Conservation (phyloP, 2,329 filamentous ascomycete genomes). For the Acephala macrosclerotiorum region DNA sequence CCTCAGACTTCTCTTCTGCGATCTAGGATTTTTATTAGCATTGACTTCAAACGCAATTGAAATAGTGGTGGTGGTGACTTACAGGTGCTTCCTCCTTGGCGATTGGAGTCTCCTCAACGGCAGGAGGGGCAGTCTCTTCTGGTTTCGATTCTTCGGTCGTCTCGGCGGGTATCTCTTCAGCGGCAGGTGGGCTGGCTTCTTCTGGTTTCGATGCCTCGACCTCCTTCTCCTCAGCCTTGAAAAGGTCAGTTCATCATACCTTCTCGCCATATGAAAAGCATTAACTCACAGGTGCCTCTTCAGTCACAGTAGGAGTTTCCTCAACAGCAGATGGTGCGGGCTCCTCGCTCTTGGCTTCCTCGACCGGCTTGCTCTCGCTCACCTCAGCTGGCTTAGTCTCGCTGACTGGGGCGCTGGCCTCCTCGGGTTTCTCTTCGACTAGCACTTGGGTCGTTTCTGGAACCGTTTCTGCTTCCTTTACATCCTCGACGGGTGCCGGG, state of each 20-base stretch:
- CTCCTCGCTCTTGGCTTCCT: slow-evolving; percentile 17
- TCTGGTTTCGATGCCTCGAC: slow-evolving; percentile 10
- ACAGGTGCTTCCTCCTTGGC: background rate
- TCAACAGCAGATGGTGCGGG: slow-evolving; percentile 22
- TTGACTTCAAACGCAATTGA: background rate
- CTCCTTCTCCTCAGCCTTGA: background rate
- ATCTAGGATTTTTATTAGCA: background rate
- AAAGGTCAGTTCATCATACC: background rate
- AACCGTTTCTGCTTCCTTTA: too few species aligned
- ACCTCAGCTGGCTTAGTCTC: background rate
- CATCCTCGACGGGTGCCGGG: background rate
- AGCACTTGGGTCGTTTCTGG: too few species aligned
- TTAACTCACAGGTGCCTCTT: slow-evolving; percentile 20
- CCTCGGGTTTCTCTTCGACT: background rate
- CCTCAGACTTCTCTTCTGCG: background rate
- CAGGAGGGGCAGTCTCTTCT: background rate
- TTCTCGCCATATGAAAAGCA: background rate
- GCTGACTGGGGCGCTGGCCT: background rate
- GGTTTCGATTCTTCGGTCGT: too few species aligned
- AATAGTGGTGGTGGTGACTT: background rate
- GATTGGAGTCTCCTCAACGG: background rate
- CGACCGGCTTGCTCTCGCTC: background rate
- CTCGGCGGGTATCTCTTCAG: too few species aligned
- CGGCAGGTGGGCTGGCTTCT: background rate
- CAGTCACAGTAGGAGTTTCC: slow-evolving; percentile 23